These are phyloP conservation scores for Aspergillus japonicus DNA, from an alignment of 2,329 filamentous ascomycete genomes.

Conservation along the genomic window DNA sequence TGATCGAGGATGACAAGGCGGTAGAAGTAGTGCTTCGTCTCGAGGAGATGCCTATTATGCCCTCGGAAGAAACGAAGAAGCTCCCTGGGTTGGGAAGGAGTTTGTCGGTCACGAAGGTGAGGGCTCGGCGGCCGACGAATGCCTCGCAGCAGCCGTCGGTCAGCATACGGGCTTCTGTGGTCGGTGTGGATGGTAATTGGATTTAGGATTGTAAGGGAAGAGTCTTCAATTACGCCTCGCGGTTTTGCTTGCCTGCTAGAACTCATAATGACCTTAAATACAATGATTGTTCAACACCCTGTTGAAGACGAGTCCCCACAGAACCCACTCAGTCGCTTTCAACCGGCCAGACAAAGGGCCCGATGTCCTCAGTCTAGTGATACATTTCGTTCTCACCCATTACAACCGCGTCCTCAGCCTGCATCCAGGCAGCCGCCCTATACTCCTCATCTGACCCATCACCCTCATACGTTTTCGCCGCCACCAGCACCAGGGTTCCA, in stretches of 20 bases:
- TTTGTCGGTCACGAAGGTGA: constrained; percentile 9
- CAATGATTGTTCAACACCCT: too few relatives aligned
- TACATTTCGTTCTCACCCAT: neutral
- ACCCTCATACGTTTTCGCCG: neutral
- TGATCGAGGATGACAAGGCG: constrained; percentile 49
- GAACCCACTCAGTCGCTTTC: too few relatives aligned
- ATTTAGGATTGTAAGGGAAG: neutral
- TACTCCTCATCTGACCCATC: neutral
- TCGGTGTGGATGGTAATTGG: neutral
- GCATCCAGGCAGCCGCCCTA: neutral
- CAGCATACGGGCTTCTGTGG: neutral
- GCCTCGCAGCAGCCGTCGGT: neutral
- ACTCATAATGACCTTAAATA: too few relatives aligned
- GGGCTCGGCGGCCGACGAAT: neutral
- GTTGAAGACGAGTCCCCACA: too few relatives aligned
- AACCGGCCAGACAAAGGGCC: too few relatives aligned
- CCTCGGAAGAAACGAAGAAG: neutral
- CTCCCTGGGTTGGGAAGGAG: constrained; percentile 4
- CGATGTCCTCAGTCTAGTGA: neutral
- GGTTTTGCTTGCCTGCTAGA: too few relatives aligned
- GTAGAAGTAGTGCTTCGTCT: constrained; percentile 31
- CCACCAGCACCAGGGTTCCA: neutral
- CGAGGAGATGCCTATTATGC: constrained; percentile 8
- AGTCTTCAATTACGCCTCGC: too few relatives aligned
- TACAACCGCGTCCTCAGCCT: neutral